These are phyloP conservation scores for Saturnispora sanitii DNA, from an alignment of 805 yeast species.

Conservation along the genomic window DNA sequence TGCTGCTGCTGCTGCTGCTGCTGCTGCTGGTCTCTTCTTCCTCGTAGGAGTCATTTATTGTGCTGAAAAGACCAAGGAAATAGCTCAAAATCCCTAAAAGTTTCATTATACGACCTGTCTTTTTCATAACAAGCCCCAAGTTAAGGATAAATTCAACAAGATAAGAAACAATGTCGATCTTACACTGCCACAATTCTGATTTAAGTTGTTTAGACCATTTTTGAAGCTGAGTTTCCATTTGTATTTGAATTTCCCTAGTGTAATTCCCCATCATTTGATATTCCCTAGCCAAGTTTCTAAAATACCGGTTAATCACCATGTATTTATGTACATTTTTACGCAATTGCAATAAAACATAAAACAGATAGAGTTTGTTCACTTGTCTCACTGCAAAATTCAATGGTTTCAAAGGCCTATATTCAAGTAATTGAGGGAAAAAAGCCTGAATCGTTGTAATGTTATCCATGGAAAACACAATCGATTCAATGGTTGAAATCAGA, in stretches of 20 bases:
- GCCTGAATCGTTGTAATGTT: constrained; percentile 24
- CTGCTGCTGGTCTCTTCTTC: background rate
- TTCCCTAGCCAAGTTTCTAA: constrained; percentile 18
- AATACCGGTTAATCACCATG: constrained; percentile 18
- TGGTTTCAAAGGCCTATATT: constrained; percentile 9
- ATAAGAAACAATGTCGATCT: constrained; percentile 24
- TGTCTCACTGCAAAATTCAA: constrained; percentile 16
- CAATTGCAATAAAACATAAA: constrained; percentile 23
- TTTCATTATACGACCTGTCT: constrained; percentile 38
- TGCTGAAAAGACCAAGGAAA: constrained; percentile 1
- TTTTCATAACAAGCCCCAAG: constrained; percentile 18
- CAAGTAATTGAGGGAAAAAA: constrained; percentile 13
- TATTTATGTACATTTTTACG: constrained; percentile 18
- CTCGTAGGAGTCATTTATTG: background rate
- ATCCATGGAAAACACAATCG: constrained; percentile 21
- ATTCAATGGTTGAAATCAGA: constrained; percentile 17
- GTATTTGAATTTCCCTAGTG: constrained; percentile 5
- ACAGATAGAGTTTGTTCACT: constrained; percentile 22
- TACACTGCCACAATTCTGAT: constrained; percentile 19
- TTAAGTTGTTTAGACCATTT: constrained; percentile 17
- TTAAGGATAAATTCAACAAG: constrained; percentile 24
- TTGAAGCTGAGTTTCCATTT: constrained; percentile 8
- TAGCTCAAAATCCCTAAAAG: constrained; percentile 2
- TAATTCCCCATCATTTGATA: constrained; percentile 11
- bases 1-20: no score